A percentile compares a stretch with the other conserved stretches of the same genome.
Conservation (phyloP, 371 early-diverging fungal genomes). For the Haplosporangium sp. region DNA sequence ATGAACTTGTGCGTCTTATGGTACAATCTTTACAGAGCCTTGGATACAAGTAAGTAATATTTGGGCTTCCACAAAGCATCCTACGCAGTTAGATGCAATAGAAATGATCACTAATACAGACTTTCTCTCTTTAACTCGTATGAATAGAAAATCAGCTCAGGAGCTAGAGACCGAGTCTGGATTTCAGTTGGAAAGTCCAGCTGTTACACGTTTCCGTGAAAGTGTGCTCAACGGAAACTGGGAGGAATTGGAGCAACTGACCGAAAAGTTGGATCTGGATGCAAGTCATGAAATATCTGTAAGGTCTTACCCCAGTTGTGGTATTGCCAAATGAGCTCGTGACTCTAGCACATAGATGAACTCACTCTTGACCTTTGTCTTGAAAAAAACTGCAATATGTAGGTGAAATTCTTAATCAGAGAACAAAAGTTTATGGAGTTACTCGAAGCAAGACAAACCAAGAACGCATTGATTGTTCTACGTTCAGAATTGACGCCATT, state of each 20-base stretch:
- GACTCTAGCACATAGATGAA: not conserved
- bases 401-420: constrained; percentile 73
- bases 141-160: constrained; percentile 33
- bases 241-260: constrained; percentile 38
- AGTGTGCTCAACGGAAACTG: constrained; percentile 43
- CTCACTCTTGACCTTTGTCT: not conserved
- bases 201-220: constrained; percentile 46
- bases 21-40: constrained; percentile 86
- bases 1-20: constrained; percentile 87
- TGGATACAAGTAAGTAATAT: constrained; percentile 76
- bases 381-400: not conserved
- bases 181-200: constrained; percentile 42
- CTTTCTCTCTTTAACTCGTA: not conserved
- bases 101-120: not conserved
- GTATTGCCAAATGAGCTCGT: not conserved
- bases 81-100: not conserved
- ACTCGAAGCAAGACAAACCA: constrained; percentile 69
- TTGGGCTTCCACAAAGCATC: too few relatives aligned
- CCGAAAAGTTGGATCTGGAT: constrained; percentile 33
- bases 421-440: constrained; percentile 89
- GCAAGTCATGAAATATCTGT: constrained; percentile 35
- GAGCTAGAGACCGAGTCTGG: constrained; percentile 49
- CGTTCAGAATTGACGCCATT: constrained; percentile 82
- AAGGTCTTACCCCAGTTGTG: not conserved
- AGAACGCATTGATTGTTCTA: constrained; percentile 76